Base-by-base conservation (phyloP, 202 grass and related monocot species). In the Saccharum hybrid region DNA sequence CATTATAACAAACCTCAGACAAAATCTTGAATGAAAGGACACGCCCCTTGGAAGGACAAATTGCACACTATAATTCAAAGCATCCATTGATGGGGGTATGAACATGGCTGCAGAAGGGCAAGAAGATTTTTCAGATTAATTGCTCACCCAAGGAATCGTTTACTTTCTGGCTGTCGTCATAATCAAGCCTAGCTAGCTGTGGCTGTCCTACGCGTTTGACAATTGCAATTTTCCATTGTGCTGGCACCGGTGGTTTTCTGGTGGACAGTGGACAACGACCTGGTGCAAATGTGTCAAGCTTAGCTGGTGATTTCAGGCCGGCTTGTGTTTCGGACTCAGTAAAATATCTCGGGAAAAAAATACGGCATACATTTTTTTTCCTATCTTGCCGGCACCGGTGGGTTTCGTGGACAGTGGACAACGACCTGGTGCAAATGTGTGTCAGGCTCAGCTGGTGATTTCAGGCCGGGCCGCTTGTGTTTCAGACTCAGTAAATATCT, bases 61-160 rank as follows among this genome's bases (percentile, higher is more conserved):
- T 36, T 36, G 13, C 9, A 42, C 39, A 5, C 39, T 41, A 4
- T 42, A 42, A 42, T 42, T 42, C 41, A 42, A 42, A 42, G 9
- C 48, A 2, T 15, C 15, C 48, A 3, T 16, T 51, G 48, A 42
- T 42, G 41, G 41, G 41, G 41, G 9, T 11, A 73, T 81, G 48
- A 10, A 28, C 36, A 43, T 68, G 69, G 16, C 30, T 67, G 34
- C 22, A 59, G 10, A 66, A 80, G 36, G 38, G 72, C 10, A 34
- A 57, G 65, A 68, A 70, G 57, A 61, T 40, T 21, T 37, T 23
- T 14, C 5, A 68, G 78, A 46, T 76, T 75, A 43, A 43, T 66
- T 18, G n/a, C 39, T 75, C 45, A 54, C 72, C 34, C 13, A 68
- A 68, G 36, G 34, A 43, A 10, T 1, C 11, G 5, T 78, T 72